These are phyloP conservation scores for Starmerella sirachaensis DNA, from an alignment of 805 yeast genomes.

Conservation along the genomic window DNA sequence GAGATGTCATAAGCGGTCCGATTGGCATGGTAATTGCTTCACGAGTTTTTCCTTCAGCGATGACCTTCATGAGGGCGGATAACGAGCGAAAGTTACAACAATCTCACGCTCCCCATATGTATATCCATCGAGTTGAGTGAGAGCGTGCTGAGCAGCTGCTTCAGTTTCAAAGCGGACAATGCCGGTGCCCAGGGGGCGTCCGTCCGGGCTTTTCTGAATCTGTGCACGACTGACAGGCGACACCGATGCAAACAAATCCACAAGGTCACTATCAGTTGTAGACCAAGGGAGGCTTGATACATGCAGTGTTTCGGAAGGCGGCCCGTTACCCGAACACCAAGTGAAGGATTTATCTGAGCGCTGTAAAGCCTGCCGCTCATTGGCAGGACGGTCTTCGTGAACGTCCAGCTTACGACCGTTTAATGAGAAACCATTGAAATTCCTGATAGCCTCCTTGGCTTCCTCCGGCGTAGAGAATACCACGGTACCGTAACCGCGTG, in stretches of 20 bases:
- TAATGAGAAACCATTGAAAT: slow-evolving; percentile 54
- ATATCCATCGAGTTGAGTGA: slow-evolving; percentile 63
- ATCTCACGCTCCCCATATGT: slow-evolving; percentile 74
- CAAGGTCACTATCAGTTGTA: slow-evolving; percentile 74
- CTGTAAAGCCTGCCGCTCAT: slow-evolving; percentile 12
- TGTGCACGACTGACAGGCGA: slow-evolving; percentile 70
- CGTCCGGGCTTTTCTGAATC: slow-evolving; percentile 47
- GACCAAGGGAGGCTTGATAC: slow-evolving; percentile 78
- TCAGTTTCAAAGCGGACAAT: slow-evolving; percentile 61
- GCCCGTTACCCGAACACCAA: slow-evolving; percentile 52
- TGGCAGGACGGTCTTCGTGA: slow-evolving; percentile 49
- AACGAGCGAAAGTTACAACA: slow-evolving; percentile 53
- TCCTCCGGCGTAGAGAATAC: slow-evolving; percentile 52
- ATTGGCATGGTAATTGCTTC: too few relatives aligned
- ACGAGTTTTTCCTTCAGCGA: neutral
- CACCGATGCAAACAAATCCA: slow-evolving; percentile 73
- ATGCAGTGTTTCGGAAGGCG: slow-evolving; percentile 47
- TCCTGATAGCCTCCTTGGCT: slow-evolving; percentile 58
- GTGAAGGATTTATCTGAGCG: slow-evolving; percentile 34
- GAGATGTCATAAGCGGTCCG: too few relatives aligned
- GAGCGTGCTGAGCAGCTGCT: slow-evolving; percentile 62
- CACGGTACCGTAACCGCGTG: slow-evolving; percentile 80
- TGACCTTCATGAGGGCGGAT: slow-evolving; percentile 18
- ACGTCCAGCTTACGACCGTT: slow-evolving; percentile 74
- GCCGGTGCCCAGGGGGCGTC: slow-evolving; percentile 73